Evolutionary conservation across 2,329 filamentous ascomycete species (phyloP).

Genomic region (Aspergillus hiratsukae): DNA sequence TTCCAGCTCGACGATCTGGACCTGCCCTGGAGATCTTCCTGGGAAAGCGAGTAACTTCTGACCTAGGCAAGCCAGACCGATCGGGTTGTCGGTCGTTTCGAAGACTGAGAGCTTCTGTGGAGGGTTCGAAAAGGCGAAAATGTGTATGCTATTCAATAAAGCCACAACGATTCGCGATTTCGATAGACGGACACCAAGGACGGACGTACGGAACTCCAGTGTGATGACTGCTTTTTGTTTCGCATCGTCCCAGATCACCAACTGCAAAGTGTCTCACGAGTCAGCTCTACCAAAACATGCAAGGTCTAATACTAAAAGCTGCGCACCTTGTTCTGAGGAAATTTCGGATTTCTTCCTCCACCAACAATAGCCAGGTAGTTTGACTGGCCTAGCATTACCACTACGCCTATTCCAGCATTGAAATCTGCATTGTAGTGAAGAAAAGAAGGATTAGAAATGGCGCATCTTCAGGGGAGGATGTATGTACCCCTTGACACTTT

Average conservation of each 20-base stretch:
- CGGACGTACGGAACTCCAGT: constrained; percentile 72
- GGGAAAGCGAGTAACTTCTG: constrained; percentile 74
- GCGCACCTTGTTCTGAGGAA: constrained; percentile 74
- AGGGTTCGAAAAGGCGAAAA: constrained; percentile 73
- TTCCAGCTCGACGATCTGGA: constrained; percentile 76
- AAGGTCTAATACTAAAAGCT: neutral
- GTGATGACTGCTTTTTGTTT: constrained; percentile 70
- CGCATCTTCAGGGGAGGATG: neutral
- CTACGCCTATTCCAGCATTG: constrained; percentile 75
- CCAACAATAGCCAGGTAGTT: constrained; percentile 88
- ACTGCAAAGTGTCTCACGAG: constrained; percentile 25
- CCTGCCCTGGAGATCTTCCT: constrained; percentile 79
- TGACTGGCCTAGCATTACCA: constrained; percentile 80
- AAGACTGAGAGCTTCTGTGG: constrained; percentile 69
- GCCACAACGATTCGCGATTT: constrained; percentile 74
- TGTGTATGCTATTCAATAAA: constrained; percentile 72
- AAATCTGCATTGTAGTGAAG: constrained; percentile 52
- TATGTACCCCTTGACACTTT: constrained; percentile 56
- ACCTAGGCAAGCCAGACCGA: constrained; percentile 74
- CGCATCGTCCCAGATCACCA: constrained; percentile 88
- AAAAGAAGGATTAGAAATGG: neutral
- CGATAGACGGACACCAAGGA: constrained; percentile 74
- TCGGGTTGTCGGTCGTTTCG: constrained; percentile 79
- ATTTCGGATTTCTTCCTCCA: constrained; percentile 79
- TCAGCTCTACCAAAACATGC: neutral